phyloP scores from a whole-genome alignment of 371 early-diverging fungal genomes.

The Mucor ambiguus region DNA sequence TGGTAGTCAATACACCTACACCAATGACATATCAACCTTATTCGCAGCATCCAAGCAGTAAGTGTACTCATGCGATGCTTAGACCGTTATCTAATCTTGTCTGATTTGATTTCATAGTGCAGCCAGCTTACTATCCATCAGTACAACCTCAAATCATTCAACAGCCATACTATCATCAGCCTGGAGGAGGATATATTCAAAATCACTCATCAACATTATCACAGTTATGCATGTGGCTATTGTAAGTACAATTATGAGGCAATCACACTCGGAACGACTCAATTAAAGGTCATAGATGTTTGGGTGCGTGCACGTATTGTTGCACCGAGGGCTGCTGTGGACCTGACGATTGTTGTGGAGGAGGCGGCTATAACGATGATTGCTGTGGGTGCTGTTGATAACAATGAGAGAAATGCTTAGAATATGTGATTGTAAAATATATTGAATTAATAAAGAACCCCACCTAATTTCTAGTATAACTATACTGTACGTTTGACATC shows the following conservation, averaged over 20 bases:
- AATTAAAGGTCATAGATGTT: background rate
- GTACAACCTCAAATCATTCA: background rate
- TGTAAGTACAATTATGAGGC: background rate
- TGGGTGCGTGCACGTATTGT: background rate
- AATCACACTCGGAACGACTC: background rate
- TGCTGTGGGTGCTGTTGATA: background rate
- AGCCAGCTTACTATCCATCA: background rate
- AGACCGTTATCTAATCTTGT: background rate
- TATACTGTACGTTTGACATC: too few species aligned
- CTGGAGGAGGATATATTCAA: background rate
- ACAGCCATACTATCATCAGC: background rate
- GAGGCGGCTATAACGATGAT: background rate
- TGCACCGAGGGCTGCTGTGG: background rate
- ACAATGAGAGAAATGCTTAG: background rate
- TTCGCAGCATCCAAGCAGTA: background rate
- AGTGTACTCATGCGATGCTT: background rate
- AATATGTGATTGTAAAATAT: background rate
- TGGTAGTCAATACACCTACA: background rate
- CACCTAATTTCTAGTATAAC: too few species aligned
- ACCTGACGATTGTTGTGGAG: background rate
- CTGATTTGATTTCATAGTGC: background rate
- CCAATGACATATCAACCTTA: background rate
- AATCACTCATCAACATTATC: background rate
- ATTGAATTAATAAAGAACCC: background rate
- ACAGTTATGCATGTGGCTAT: background rate